Percentiles rank a stretch among this genome's conserved stretches.
Conservation (phyloP, 2,329 filamentous ascomycete species). For the Cercospora sp. region DNA sequence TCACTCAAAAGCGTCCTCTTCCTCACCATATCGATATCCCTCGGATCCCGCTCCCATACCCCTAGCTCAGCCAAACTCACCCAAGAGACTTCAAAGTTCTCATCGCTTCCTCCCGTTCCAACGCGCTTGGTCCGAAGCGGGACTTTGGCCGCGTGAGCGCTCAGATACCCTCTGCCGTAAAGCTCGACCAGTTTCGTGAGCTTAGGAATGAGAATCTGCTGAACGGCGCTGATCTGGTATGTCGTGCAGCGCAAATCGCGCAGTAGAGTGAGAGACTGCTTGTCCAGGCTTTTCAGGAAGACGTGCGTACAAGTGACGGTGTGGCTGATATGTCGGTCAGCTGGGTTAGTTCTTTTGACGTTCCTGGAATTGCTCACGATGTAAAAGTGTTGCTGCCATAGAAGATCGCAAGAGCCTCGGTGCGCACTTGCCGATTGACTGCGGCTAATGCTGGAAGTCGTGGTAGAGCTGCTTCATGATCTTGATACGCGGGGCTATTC, state of each 20-base stretch:
- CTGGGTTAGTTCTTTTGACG: neutral
- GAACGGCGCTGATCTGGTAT: conserved; percentile 8
- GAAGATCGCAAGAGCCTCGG: neutral
- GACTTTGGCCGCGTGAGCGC: conserved; percentile 4
- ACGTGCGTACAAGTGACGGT: neutral
- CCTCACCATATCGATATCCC: conserved; percentile 16
- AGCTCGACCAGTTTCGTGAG: neutral
- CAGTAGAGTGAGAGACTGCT: neutral
- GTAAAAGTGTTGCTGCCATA: conserved; percentile 14
- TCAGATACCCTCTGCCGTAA: neutral
- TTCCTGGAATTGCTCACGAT: neutral
- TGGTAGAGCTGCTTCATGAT: neutral
- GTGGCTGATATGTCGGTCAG: conserved; percentile 7
- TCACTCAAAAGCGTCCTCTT: conserved; percentile 6
- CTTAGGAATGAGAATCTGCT: conserved; percentile 11
- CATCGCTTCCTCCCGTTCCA: neutral
- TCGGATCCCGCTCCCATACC: conserved; percentile 12
- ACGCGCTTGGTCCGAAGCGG: conserved; percentile 10
- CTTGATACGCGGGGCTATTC: neutral
- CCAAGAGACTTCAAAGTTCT: conserved; percentile 8
- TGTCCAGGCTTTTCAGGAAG: conserved; percentile 9
- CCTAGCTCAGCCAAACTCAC: conserved; percentile 7
- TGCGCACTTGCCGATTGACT: conserved; percentile 11
- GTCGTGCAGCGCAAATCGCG: conserved; percentile 4
- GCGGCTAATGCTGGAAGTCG: conserved; percentile 11